Conservation (phyloP, 225 moss, liverwort and hornwort species). For the Straminergon stramineum region DNA sequence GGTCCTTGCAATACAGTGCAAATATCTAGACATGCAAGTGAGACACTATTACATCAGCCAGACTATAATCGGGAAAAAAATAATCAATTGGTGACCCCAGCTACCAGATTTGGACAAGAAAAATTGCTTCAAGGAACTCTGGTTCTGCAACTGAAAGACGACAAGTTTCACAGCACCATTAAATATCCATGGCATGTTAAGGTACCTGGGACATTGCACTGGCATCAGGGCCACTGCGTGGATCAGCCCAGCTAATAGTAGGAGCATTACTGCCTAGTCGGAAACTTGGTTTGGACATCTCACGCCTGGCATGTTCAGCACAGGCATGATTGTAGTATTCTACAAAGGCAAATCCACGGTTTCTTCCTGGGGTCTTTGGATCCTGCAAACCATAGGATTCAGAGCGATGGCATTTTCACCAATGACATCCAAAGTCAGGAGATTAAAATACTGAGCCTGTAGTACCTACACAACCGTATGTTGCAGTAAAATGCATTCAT, state of each 20-base stretch:
- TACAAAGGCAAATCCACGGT: constrained; percentile 97
- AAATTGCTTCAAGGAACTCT: not conserved
- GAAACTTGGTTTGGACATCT: constrained; percentile 96
- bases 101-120: not conserved
- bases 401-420: not conserved
- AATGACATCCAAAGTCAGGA: not conserved
- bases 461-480: not conserved
- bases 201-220: constrained; percentile 93
- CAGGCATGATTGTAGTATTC: constrained; percentile 99
- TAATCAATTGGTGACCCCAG: not conserved
- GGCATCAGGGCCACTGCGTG: constrained; percentile 92
- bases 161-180: not conserved
- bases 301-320: constrained; percentile 97
- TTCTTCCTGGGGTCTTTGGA: constrained; percentile 95
- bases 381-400: constrained; percentile 38
- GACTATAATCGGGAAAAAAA: not conserved
- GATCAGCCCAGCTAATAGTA: constrained; percentile 99
- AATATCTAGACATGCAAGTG: not conserved
- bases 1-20: not conserved
- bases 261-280: constrained; percentile 90
- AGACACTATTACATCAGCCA: not conserved
- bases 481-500: not conserved
- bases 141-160: not conserved
- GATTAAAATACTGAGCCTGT: not conserved
- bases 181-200: not conserved